Percentiles rank a stretch among this genome's conserved stretches.
Evolutionary conservation across 306 rosid genomes (phyloP).

Genomic region (Pachyrhizus erosus): DNA sequence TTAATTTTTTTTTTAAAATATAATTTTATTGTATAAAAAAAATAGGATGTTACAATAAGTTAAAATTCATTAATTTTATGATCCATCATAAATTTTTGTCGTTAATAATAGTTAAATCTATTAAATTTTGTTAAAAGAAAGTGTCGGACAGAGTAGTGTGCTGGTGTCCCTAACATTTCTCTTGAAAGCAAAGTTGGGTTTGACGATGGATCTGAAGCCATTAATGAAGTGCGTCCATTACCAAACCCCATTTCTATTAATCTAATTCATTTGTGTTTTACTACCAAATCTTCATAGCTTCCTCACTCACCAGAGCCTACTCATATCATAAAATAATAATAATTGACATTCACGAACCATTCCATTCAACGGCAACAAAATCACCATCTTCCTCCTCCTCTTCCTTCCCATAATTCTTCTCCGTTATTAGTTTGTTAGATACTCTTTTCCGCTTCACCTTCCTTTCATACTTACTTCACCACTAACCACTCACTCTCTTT

Average conservation of each 20-base stretch:
- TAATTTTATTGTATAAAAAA: no score
- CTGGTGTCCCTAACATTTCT: neutral
- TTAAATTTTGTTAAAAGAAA: neutral
- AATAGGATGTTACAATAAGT: no score
- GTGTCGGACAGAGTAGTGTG: neutral
- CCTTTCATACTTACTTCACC: neutral
- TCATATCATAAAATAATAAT: neutral
- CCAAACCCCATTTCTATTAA: constrained; percentile 21
- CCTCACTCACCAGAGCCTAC: neutral
- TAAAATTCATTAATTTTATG: neutral
- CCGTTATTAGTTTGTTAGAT: neutral
- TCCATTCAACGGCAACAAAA: neutral
- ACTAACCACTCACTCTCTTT: constrained; percentile 27
- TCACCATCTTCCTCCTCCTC: neutral
- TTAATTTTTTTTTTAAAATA: no score
- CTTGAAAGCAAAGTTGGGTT: neutral
- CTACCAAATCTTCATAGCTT: constrained; percentile 20
- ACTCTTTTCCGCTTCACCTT: neutral
- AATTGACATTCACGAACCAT: neutral
- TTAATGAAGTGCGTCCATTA: neutral
- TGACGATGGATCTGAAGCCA: neutral
- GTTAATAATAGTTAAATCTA: neutral
- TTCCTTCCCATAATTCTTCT: neutral
- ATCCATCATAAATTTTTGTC: no score
- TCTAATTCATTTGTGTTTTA: neutral